phyloP scores from a whole-genome alignment of 495 filamentous ascomycete species.

The Annulohypoxylon moriforme region DNA sequence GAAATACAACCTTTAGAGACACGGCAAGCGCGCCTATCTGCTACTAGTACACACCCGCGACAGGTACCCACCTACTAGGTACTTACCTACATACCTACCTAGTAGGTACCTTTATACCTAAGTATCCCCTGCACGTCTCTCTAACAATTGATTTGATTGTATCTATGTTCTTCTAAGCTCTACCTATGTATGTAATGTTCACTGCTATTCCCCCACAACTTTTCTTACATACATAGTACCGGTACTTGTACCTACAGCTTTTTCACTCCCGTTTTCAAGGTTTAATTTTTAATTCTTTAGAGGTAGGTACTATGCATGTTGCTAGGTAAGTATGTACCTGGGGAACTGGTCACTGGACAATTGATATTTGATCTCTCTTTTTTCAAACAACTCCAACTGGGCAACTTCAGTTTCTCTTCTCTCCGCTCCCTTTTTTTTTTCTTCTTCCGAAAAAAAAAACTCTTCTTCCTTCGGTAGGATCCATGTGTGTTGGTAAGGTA shows the following conservation, averaged over 20 bases:
- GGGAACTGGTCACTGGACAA: not conserved
- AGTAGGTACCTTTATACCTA: too few relatives aligned
- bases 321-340: not conserved
- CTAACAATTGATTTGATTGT: too few relatives aligned
- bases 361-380: not conserved
- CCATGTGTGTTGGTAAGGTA: too few relatives aligned
- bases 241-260: not conserved
- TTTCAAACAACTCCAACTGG: not conserved
- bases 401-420: not conserved
- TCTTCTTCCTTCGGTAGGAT: too few relatives aligned
- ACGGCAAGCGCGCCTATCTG: constrained; percentile 23
- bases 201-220: not conserved
- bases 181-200: not conserved
- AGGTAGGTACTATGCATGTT: too few relatives aligned
- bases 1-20: not conserved
- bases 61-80: too few relatives aligned
- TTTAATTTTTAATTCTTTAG: too few relatives aligned
- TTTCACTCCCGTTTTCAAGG: constrained; percentile 1
- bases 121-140: not conserved
- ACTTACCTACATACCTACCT: too few relatives aligned
- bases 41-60: too few relatives aligned
- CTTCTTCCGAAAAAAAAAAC: too few relatives aligned
- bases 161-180: not conserved
- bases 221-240: not conserved
- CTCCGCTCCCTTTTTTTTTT: not conserved